A percentile compares a stretch with the other conserved stretches of the same genome.
Evolutionary conservation across 306 rosid species (phyloP).

Genomic region (cucumber (Cucumis sativus)): DNA sequence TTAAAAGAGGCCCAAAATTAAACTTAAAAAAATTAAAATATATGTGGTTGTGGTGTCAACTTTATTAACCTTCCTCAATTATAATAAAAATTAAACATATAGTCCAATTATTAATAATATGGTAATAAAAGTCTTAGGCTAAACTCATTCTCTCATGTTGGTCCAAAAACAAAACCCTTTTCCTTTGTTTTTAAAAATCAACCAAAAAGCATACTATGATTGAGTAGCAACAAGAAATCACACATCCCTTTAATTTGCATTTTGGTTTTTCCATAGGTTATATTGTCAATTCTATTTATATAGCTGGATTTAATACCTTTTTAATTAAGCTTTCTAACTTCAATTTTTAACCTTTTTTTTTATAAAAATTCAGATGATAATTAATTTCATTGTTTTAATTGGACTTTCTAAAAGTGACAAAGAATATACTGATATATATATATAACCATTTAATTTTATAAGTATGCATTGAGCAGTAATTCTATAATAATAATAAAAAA

Average conservation of each 20-base stretch:
- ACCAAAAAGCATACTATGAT: background rate
- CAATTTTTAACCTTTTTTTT: too few relatives aligned
- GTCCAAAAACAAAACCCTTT: background rate
- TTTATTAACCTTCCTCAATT: conserved; percentile 29
- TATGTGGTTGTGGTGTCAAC: conserved; percentile 49
- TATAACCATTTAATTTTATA: too few relatives aligned
- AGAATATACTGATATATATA: too few relatives aligned
- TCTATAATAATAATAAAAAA: too few relatives aligned
- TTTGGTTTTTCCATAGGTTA: background rate
- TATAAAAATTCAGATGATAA: too few relatives aligned
- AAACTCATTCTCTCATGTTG: background rate
- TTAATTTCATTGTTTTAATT: too few relatives aligned
- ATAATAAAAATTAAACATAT: background rate
- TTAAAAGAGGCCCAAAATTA: conserved; percentile 34
- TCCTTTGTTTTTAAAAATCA: background rate
- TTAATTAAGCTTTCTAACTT: too few relatives aligned
- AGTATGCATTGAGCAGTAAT: too few relatives aligned
- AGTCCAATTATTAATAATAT: background rate
- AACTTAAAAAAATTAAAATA: background rate
- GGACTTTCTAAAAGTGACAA: too few relatives aligned
- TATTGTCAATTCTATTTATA: background rate
- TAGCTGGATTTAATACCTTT: background rate
- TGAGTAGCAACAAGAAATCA: background rate
- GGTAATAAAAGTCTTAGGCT: background rate
- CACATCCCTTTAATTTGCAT: background rate